These are phyloP conservation scores for Cryptococcus jaspeensis DNA, from an alignment of 1,284 basidiomycete genomes.

Conservation along the genomic window DNA sequence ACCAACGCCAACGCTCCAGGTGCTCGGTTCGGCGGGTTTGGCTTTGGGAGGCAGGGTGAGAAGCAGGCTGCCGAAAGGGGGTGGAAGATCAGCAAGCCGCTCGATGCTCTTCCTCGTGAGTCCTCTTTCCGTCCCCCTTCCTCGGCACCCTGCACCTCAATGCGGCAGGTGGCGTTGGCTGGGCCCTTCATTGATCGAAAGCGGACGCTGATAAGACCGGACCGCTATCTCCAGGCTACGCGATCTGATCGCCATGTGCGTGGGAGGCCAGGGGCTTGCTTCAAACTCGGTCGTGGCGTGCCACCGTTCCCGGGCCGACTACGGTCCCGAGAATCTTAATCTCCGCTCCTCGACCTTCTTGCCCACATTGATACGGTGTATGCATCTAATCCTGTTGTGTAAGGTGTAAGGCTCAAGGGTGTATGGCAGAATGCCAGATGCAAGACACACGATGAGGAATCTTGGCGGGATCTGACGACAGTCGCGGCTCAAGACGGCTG, in stretches of 20 bases:
- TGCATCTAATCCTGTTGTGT: no score
- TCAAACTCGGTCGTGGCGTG: no score
- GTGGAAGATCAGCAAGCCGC: constrained; percentile 44
- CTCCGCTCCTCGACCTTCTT: no score
- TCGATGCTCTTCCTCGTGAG: constrained; percentile 44
- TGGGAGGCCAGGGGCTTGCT: background rate
- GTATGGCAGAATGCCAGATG: no score
- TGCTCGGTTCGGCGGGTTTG: constrained; percentile 56
- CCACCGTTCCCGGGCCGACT: no score
- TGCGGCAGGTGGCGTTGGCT: background rate
- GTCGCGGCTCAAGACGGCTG: no score
- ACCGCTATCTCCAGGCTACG: background rate
- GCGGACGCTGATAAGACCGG: background rate
- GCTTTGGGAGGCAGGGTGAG: constrained; percentile 74
- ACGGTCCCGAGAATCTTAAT: no score
- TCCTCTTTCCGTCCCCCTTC: background rate
- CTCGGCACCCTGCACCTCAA: background rate
- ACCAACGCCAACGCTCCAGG: constrained; percentile 29
- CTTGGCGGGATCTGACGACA: no score
- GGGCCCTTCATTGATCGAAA: background rate
- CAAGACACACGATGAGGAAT: no score
- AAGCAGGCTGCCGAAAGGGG: constrained; percentile 66
- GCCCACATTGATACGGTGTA: no score
- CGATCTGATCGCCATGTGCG: background rate
- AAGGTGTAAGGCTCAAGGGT: no score